A percentile compares a stretch with the other conserved stretches of the same genome.
These are phyloP conservation scores for Candida broadrunensis DNA, from an alignment of 805 yeast species.

Conservation along the genomic window DNA sequence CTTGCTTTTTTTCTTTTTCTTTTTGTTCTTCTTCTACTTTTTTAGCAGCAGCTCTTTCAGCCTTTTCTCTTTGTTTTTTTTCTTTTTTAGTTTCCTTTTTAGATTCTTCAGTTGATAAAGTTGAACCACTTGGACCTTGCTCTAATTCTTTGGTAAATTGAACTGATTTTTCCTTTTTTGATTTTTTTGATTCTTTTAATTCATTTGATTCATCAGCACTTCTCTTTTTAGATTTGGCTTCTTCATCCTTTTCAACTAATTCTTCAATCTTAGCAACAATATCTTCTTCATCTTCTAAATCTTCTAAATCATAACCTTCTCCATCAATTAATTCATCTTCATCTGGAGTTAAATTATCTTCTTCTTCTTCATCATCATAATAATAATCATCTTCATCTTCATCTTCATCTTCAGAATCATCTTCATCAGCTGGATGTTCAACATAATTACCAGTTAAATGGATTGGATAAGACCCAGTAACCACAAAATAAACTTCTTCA, in stretches of 20 bases:
- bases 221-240: slow-evolving; percentile 47
- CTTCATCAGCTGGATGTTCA: slow-evolving; percentile 89
- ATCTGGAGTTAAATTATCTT: slow-evolving; percentile 70
- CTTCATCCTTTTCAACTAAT: slow-evolving; percentile 62
- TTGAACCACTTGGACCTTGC: slow-evolving; percentile 81
- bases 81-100: slow-evolving; percentile 23
- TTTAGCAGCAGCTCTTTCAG: slow-evolving; percentile 25
- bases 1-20: slow-evolving; percentile 21
- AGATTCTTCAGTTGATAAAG: slow-evolving; percentile 18
- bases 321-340: slow-evolving; percentile 66
- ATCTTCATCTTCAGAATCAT: slow-evolving; percentile 52
- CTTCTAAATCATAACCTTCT: slow-evolving; percentile 54
- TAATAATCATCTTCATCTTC: slow-evolving; percentile 50
- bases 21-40: slow-evolving; percentile 22
- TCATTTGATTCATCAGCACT: slow-evolving; percentile 34
- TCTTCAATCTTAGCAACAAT: slow-evolving; percentile 14
- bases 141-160: slow-evolving; percentile 88
- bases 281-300: slow-evolving; percentile 64
- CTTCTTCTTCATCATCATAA: slow-evolving; percentile 37
- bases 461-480: slow-evolving; percentile 91
- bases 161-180: slow-evolving; percentile 42
- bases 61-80: slow-evolving; percentile 20
- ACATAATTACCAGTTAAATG: slow-evolving; percentile 94
- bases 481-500: slow-evolving; percentile 92
- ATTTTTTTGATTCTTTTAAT: slow-evolving; percentile 19